Percentiles rank a stretch among this genome's conserved stretches.
Conservation (phyloP, 140 eudicot genomes). For the Ambrosia hybrid region DNA sequence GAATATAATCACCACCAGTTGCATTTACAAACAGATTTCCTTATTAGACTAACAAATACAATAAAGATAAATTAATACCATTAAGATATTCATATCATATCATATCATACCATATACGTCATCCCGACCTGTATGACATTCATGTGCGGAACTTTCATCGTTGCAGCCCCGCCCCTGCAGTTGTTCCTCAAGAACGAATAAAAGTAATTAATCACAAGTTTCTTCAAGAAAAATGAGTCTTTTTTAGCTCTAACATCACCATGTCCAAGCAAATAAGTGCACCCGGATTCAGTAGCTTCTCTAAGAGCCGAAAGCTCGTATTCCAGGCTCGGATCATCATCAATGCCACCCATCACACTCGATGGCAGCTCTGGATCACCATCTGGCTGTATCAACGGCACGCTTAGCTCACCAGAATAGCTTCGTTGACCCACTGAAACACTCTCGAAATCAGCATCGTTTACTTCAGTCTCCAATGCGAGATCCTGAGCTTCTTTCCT, state of each 20-base stretch:
- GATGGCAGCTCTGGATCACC: constrained; percentile 48
- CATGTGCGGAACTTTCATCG: constrained; percentile 88
- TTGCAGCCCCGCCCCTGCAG: constrained; percentile 93
- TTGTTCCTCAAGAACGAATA: constrained; percentile 82
- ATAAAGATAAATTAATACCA: not conserved
- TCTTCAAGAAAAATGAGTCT: constrained; percentile 72
- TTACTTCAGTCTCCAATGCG: constrained; percentile 51
- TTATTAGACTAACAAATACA: constrained; percentile 1
- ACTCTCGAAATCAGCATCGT: constrained; percentile 50
- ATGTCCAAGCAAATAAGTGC: constrained; percentile 83
- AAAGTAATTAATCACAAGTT: constrained; percentile 76
- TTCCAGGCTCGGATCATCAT: constrained; percentile 81
- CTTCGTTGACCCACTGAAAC: constrained; percentile 50
- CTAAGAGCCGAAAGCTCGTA: constrained; percentile 80
- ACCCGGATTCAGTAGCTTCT: constrained; percentile 85
- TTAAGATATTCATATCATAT: too few relatives aligned
- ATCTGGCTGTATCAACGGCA: constrained; percentile 55
- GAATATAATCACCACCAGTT: not conserved
- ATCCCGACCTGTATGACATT: constrained; percentile 75
- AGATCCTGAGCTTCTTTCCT: constrained; percentile 78
- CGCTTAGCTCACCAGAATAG: constrained; percentile 46
- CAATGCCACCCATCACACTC: constrained; percentile 53
- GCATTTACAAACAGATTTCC: not conserved
- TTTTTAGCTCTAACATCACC: constrained; percentile 86
- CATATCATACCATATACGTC: constrained; percentile 83